A percentile compares a stretch with the other conserved stretches of the same genome.
Evolutionary conservation across 257 asterid species (phyloP).

Genomic region (Scutellaria minor): DNA sequence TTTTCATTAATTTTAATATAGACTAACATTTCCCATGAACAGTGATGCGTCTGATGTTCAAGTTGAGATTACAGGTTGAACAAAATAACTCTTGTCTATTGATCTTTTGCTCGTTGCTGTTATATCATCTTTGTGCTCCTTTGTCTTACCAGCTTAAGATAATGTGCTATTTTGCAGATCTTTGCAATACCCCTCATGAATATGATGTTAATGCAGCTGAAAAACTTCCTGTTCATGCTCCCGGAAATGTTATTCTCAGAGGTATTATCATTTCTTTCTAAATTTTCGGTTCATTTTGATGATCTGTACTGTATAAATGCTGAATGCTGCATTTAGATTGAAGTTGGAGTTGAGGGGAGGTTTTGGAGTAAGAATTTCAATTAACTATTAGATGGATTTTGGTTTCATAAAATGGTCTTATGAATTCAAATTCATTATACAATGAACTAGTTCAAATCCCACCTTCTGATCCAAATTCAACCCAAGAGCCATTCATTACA

Average conservation of each 20-base stretch:
- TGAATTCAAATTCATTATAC: too few species aligned
- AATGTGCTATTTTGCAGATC: slow-evolving; percentile 51
- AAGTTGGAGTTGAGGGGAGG: too few species aligned
- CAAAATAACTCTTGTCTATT: neutral
- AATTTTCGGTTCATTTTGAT: neutral
- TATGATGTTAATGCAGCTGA: slow-evolving; percentile 48
- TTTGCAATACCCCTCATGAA: slow-evolving; percentile 49
- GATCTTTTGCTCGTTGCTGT: neutral
- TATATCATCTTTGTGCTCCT: neutral
- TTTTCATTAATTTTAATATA: slow-evolving; percentile 4
- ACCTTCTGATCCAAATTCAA: neutral
- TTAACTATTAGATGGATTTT: too few species aligned
- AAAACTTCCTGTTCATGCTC: slow-evolving; percentile 57
- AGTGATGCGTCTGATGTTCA: slow-evolving; percentile 65
- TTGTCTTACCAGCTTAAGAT: neutral
- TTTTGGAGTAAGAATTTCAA: too few species aligned
- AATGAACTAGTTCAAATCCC: neutral
- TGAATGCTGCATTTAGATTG: slow-evolving; percentile 25
- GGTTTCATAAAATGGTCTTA: too few species aligned
- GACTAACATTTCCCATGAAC: slow-evolving; percentile 38
- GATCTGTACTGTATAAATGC: neutral
- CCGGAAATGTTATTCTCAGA: slow-evolving; percentile 66
- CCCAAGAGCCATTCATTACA: slow-evolving; percentile 34
- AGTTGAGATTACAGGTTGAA: slow-evolving; percentile 56
- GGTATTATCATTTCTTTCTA: slow-evolving; percentile 45